Evolutionary conservation across 495 filamentous ascomycete genomes (phyloP).

Genomic region (Xylaria venustula): DNA sequence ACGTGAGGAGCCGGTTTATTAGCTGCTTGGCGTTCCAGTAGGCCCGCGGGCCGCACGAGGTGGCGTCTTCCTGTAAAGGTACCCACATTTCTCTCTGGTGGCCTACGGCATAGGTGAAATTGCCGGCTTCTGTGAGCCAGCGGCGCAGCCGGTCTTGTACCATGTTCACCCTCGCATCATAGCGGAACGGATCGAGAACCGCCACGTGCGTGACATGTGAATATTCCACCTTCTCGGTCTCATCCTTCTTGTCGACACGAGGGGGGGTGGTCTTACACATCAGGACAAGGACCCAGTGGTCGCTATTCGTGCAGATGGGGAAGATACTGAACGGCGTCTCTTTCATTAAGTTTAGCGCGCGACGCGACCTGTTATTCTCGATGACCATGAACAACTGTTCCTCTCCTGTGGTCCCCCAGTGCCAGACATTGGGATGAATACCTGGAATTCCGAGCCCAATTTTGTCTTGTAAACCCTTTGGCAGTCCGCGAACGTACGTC

Average conservation of each 20-base stretch:
- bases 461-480: background rate
- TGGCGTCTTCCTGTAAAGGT: constrained; percentile 9
- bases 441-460: constrained; percentile 8
- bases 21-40: constrained; percentile 24
- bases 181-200: constrained; percentile 13
- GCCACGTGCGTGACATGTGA: constrained; percentile 11
- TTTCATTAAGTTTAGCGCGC: background rate
- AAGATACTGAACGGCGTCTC: constrained; percentile 20
- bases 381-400: background rate
- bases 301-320: constrained; percentile 12
- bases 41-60: constrained; percentile 19
- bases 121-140: background rate
- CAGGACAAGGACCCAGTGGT: constrained; percentile 23
- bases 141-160: background rate
- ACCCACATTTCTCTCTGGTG: background rate
- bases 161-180: background rate
- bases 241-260: too few species aligned
- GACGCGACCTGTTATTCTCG: background rate
- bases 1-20: constrained; percentile 16
- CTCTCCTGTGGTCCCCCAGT: background rate
- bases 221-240: background rate
- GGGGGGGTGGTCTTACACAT: constrained; percentile 18
- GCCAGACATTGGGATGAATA: constrained; percentile 8
- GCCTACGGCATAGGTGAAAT: background rate
- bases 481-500: constrained; percentile 9